A percentile compares a stretch with the other conserved stretches of the same genome.
Evolutionary conservation across 495 filamentous ascomycete species (phyloP).

Genomic region (Bryoglossum gracile): DNA sequence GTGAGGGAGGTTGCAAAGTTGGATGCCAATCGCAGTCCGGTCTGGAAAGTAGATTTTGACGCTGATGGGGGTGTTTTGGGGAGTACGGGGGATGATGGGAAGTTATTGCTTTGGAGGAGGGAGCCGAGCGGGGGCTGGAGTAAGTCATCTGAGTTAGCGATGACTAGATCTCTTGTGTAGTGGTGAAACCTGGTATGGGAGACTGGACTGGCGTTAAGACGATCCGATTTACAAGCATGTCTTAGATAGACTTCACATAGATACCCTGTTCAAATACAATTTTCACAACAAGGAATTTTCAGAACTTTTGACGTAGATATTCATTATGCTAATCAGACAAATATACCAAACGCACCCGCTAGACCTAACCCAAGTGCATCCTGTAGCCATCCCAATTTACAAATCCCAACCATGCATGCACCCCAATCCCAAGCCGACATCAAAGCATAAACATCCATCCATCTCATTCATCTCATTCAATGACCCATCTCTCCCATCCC

Average conservation of each 20-base stretch:
- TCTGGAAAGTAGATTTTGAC: slow-evolving; percentile 56
- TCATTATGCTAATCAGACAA: background rate
- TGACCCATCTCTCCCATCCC: no score
- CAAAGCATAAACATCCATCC: slow-evolving; percentile 5
- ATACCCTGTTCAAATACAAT: background rate
- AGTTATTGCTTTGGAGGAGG: slow-evolving; percentile 49
- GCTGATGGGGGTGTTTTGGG: slow-evolving; percentile 54
- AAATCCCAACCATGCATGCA: background rate
- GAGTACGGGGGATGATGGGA: slow-evolving; percentile 54
- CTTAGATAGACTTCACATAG: background rate
- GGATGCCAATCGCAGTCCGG: slow-evolving; percentile 45
- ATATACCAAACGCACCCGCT: background rate
- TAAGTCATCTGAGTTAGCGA: slow-evolving; percentile 45
- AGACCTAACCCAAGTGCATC: background rate
- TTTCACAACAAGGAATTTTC: background rate
- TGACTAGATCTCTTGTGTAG: slow-evolving; percentile 37
- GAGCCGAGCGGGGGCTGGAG: slow-evolving; percentile 47
- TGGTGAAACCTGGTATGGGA: background rate
- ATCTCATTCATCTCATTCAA: no score
- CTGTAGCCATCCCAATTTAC: background rate
- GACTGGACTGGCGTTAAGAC: background rate
- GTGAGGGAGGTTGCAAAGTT: slow-evolving; percentile 45
- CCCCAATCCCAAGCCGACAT: slow-evolving; percentile 10
- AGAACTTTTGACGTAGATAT: background rate
- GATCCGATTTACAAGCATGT: background rate